phyloP scores from a whole-genome alignment of 192 early-diverging fungal species.

The Coemansia brasiliensis region DNA sequence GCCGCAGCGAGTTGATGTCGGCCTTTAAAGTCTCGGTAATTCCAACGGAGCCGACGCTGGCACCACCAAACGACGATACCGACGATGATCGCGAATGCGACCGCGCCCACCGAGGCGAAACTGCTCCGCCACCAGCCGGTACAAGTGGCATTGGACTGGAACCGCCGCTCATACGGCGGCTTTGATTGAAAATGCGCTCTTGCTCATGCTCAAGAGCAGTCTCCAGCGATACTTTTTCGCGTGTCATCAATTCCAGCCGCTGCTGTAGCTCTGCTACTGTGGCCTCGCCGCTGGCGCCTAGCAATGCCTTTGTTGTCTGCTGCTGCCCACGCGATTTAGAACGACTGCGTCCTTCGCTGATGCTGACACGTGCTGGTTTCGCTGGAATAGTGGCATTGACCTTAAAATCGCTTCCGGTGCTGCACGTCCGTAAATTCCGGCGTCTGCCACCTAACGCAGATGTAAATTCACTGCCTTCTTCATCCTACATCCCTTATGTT shows the following conservation, averaged over 20 bases:
- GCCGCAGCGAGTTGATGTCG: constrained; percentile 53
- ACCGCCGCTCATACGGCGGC: constrained; percentile 69
- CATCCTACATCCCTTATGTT: constrained; percentile 13
- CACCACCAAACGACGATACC: constrained; percentile 50
- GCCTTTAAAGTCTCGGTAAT: constrained; percentile 57
- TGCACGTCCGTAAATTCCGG: constrained; percentile 19
- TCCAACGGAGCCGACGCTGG: constrained; percentile 38
- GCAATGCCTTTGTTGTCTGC: constrained; percentile 14
- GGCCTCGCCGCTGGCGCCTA: constrained; percentile 21
- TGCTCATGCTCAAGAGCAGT: constrained; percentile 88
- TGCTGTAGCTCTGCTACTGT: constrained; percentile 61
- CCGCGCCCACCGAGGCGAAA: constrained; percentile 44
- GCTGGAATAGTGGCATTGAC: constrained; percentile 21
- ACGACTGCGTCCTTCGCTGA: constrained; percentile 15
- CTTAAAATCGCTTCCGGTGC: constrained; percentile 22
- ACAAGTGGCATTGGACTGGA: constrained; percentile 58
- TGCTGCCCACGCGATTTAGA: constrained; percentile 38
- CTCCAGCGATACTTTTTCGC: constrained; percentile 90
- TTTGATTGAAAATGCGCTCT: constrained; percentile 86
- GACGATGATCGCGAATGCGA: constrained; percentile 54
- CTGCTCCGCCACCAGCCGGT: constrained; percentile 23
- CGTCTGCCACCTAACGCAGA: not conserved
- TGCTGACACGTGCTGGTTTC: not conserved
- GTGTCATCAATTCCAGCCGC: constrained; percentile 73
- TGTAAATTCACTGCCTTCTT: constrained; percentile 14